Evolutionary conservation across 805 yeast genomes (phyloP).

Genomic region (Cyberlindnera suaveolens): DNA sequence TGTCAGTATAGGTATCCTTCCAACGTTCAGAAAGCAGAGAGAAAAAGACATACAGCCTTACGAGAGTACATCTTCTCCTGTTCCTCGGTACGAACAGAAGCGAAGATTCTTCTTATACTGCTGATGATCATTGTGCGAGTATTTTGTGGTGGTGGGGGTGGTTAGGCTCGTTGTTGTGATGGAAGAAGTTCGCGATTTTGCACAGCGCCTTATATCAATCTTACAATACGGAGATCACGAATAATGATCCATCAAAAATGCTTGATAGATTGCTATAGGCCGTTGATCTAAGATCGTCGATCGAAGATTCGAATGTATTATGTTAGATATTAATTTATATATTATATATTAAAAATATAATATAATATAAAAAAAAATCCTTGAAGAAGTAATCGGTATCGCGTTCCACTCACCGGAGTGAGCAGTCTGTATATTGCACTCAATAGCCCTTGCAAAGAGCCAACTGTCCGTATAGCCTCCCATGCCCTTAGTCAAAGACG

Average conservation of each 20-base stretch:
- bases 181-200: not conserved
- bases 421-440: conserved; percentile 55
- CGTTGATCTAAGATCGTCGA: no score
- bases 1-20: not conserved
- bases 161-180: not conserved
- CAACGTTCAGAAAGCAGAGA: not conserved
- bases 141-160: not conserved
- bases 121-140: conserved; percentile 51
- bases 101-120: conserved; percentile 70
- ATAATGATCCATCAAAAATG: no score
- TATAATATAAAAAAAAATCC: conserved; percentile 23
- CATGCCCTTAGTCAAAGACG: conserved; percentile 25
- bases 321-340: no score
- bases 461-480: conserved; percentile 57
- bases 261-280: no score
- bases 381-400: conserved; percentile 55
- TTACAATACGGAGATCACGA: no score
- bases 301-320: no score
- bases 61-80: conserved; percentile 76
- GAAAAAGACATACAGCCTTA: conserved; percentile 43
- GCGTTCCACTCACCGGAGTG: conserved; percentile 32
- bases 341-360: no score
- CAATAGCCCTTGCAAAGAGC: conserved; percentile 39
- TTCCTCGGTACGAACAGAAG: conserved; percentile 79
- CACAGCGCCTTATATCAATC: no score